Evolutionary conservation across 345 rosid species (phyloP), one percentile per base, ranked within the genome.

Genomic region (Acer campestre): DNA sequence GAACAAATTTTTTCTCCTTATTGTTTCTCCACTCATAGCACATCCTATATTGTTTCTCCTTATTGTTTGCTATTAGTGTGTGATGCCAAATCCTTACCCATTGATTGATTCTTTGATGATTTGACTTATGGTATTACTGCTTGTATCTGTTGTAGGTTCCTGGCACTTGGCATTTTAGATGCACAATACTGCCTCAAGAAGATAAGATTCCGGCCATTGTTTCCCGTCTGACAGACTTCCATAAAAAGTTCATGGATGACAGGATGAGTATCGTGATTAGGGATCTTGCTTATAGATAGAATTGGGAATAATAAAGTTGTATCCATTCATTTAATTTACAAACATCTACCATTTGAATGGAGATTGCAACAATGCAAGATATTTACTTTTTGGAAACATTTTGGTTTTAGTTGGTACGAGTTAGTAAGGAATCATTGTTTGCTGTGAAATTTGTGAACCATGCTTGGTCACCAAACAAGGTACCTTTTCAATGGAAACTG

Each of bases 81-180:
- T 29, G 31, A 29, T 40, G 44, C 44, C 44, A 40, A 40, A 40
- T 40, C 44, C 44, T 40, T 42, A 42, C 46, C 10, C 46, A 42
- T 42, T 42, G 46, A 42, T 42, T 42, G 10, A 42, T 9, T 42
- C 46, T 46, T 4, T 44, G 9, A 35, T 74, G 68, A 16, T 1
- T 6, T 12, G 17, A 22, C 3, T 44, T 20, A 68, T 65, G 61
- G 18, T 70, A 61, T 66, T 44, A 17, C 70, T 22, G 67, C 29
- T 67, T 68, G 65, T 75, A 10, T 66, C 73, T 44, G 53, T 51
- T 76, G n/a, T 74, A 96, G 99, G 95, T 89, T 44, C 95, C 93
- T 6, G 99, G 98, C 11, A 96, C 99, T 16, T 96, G 98, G 99
- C 99, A 96, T 85, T 94, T 92, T 73, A 88, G 98, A 82, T 96